Evolutionary conservation across 495 filamentous ascomycete genomes (phyloP).

Genomic region (Xylaria cubensis): DNA sequence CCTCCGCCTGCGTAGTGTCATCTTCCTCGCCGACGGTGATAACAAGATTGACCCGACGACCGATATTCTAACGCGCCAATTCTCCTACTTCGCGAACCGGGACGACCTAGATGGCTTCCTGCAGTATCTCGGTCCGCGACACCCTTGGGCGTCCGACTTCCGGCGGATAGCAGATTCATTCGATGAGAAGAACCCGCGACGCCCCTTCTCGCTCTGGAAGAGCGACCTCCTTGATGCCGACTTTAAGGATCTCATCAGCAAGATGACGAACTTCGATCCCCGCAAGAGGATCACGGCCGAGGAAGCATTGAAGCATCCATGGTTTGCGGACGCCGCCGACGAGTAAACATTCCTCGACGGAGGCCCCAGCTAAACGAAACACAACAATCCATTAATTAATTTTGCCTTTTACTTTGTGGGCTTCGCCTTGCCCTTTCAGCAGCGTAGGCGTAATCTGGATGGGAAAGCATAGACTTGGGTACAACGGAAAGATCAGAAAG

Average conservation of each 20-base stretch:
- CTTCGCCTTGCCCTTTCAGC: not conserved
- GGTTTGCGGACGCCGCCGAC: slow-evolving; percentile 40
- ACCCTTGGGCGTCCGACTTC: slow-evolving; percentile 43
- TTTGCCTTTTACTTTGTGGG: not conserved
- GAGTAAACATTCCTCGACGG: not conserved
- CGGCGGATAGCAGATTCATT: slow-evolving; percentile 46
- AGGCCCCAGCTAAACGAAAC: not conserved
- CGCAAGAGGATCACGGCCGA: slow-evolving; percentile 40
- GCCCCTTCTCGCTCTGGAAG: slow-evolving; percentile 45
- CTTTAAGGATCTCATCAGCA: slow-evolving; percentile 49
- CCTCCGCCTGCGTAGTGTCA: slow-evolving; percentile 49
- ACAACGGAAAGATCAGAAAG: not conserved
- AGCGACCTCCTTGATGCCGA: slow-evolving; percentile 42
- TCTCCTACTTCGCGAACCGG: slow-evolving; percentile 58
- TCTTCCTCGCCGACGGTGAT: slow-evolving; percentile 52
- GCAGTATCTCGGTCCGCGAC: slow-evolving; percentile 46
- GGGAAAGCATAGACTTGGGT: slow-evolving; percentile 15
- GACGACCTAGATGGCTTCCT: slow-evolving; percentile 45
- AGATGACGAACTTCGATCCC: slow-evolving; percentile 49
- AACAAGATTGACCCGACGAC: slow-evolving; percentile 56
- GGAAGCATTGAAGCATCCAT: slow-evolving; percentile 43
- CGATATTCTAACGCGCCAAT: slow-evolving; percentile 48
- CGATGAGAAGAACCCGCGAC: slow-evolving; percentile 42
- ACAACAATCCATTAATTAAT: not conserved
- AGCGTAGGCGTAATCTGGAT: slow-evolving; percentile 18